Percentiles rank a stretch among this genome's conserved stretches.
Evolutionary conservation across 345 rosid genomes (phyloP).

Genomic region (Reutealis trisperma): DNA sequence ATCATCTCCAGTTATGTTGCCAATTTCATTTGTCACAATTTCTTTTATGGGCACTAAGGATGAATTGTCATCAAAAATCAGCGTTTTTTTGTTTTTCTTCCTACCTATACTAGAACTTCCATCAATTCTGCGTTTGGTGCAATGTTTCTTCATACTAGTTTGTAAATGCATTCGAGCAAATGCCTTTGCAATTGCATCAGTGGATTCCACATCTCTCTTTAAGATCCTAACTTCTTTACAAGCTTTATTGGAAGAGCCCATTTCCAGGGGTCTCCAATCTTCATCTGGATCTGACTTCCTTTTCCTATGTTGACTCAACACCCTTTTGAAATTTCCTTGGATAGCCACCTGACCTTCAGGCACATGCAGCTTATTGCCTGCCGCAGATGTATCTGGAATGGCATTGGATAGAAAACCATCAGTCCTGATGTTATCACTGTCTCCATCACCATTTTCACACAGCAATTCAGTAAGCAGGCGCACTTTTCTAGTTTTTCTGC

Average conservation of each 20-base stretch:
- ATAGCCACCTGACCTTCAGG: constrained; percentile 21
- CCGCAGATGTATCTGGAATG: constrained; percentile 32
- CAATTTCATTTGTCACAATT: constrained; percentile 37
- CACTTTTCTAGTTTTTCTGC: constrained; percentile 63
- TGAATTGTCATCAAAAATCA: constrained; percentile 37
- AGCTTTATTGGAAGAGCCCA: constrained; percentile 39
- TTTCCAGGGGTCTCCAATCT: constrained; percentile 41
- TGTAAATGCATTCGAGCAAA: constrained; percentile 30
- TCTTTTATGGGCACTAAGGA: constrained; percentile 36
- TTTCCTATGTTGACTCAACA: constrained; percentile 47
- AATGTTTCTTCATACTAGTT: constrained; percentile 34
- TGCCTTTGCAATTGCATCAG: constrained; percentile 31
- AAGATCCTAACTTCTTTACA: constrained; percentile 25
- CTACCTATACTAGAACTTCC: constrained; percentile 40
- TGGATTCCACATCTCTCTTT: constrained; percentile 31
- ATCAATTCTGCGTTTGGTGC: constrained; percentile 42
- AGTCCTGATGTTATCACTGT: constrained; percentile 21
- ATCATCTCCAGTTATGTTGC: constrained; percentile 30
- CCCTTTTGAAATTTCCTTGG: constrained; percentile 28
- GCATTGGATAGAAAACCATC: constrained; percentile 39
- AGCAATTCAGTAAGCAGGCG: constrained; percentile 78
- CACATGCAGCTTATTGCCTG: constrained; percentile 24
- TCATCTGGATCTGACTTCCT: constrained; percentile 51
- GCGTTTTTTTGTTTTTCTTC: constrained; percentile 52
- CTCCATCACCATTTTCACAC: constrained; percentile 40